A percentile compares a stretch with the other conserved stretches of the same genome.
Conservation (phyloP, 345 rosid species). For the Populus nigra region DNA sequence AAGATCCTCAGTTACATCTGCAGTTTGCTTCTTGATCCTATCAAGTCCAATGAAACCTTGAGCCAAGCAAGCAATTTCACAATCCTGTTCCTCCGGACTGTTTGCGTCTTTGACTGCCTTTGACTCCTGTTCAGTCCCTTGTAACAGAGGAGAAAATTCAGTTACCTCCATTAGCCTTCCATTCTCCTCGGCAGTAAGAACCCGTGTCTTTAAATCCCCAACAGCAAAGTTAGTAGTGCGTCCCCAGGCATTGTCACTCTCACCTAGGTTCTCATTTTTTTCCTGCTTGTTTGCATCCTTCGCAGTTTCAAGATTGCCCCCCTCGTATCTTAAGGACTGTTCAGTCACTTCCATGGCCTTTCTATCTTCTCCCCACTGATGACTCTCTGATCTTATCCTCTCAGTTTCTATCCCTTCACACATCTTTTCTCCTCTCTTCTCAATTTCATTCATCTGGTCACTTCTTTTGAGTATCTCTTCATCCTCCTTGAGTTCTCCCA, state of each 20-base stretch:
- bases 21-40: slow-evolving; percentile 35
- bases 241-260: slow-evolving; percentile 26
- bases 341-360: slow-evolving; percentile 20
- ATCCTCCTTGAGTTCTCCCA: slow-evolving; percentile 18
- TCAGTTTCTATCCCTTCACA: slow-evolving; percentile 8
- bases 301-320: slow-evolving; percentile 19
- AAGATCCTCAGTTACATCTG: slow-evolving; percentile 30
- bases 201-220: slow-evolving; percentile 20
- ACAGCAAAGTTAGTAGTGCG: slow-evolving; percentile 24
- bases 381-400: slow-evolving; percentile 32
- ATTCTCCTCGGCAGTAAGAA: slow-evolving; percentile 26
- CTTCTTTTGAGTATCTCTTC: slow-evolving; percentile 11
- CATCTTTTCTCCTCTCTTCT: not conserved
- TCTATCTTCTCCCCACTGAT: slow-evolving; percentile 32
- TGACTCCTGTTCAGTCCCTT: slow-evolving; percentile 41
- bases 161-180: slow-evolving; percentile 23
- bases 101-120: slow-evolving; percentile 36
- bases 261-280: slow-evolving; percentile 17
- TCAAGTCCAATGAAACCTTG: slow-evolving; percentile 34
- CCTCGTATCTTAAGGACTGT: slow-evolving; percentile 24
- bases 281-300: slow-evolving; percentile 25
- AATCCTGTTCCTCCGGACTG: slow-evolving; percentile 34
- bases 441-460: slow-evolving; percentile 13
- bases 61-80: slow-evolving; percentile 38
- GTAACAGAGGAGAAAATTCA: slow-evolving; percentile 28